Base-by-base conservation (phyloP, 2,329 filamentous ascomycete genomes). In the Didymella keratinophila region DNA sequence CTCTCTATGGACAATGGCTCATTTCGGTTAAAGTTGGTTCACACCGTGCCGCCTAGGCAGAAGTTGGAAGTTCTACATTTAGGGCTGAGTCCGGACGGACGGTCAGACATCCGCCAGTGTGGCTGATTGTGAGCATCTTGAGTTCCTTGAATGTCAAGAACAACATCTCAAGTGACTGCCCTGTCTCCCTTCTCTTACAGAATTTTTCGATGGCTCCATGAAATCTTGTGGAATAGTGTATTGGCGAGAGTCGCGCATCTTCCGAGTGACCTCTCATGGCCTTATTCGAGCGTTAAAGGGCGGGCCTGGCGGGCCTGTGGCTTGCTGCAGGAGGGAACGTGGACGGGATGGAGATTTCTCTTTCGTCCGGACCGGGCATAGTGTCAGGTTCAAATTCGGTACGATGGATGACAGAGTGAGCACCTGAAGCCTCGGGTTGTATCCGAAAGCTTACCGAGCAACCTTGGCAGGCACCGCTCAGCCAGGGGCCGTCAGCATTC, bases 11-110 rank as follows among this genome's bases (percentile, higher is more conserved):
- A 47, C 20, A 28, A 39, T 32, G 58, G 45, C 52, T 70, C 59
- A 71, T 71, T 52, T 72, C 69, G 70, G 66, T 60, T 71, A 67
- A 64, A 57, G 41, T 45, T 54, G 43, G 28, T 46, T 50, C 32
- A 45, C 30, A 37, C 30, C 39, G 18, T 30, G 18, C 46, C 41
- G 46, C 39, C 25, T 46, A 56, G 41, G 34, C 20, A 37, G 14
- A 45, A 11, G 48, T 54, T 41, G 34, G 34, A 56, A 28, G 39
- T 36, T 46, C 42, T 49, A 46, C 20, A 36, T 55, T 42, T 63
- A 52, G 30, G 57, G 43, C 56, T 53, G 56, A 54, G 44, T 37
- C 52, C 57, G 68, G 60, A 45, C 51, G 27, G 36, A 47, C 67
- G 66, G 65, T 56, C 52, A 64, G 63, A 56, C 16, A 32, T 64